phyloP scores from a whole-genome alignment of 345 rosid genomes.

The Aquilaria yunnanensis region DNA sequence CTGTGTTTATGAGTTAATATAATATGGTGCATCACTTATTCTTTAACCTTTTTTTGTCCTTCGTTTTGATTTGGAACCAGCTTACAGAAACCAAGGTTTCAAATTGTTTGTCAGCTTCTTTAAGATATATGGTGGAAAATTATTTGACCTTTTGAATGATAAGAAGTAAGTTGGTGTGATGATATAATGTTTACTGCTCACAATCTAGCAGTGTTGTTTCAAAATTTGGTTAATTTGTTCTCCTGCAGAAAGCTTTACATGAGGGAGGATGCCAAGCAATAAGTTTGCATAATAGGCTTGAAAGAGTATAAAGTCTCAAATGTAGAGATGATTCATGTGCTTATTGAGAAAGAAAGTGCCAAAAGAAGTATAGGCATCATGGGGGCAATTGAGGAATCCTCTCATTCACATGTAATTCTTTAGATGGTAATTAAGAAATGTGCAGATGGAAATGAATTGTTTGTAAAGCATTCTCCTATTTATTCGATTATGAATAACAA shows the following conservation, averaged over 20 bases:
- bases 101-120: conserved; percentile 91
- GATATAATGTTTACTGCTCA: background rate
- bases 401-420: conserved; percentile 96
- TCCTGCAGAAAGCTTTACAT: conserved; percentile 74
- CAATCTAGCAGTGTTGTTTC: background rate
- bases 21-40: too few relatives aligned
- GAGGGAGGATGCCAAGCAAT: conserved; percentile 99
- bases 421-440: conserved; percentile 90
- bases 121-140: conserved; percentile 94
- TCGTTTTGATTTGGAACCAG: too few relatives aligned
- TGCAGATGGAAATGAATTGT: conserved; percentile 54
- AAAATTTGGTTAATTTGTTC: conserved; percentile 10
- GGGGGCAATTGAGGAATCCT: conserved; percentile 99
- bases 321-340: conserved; percentile 86
- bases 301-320: conserved; percentile 92
- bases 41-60: too few relatives aligned
- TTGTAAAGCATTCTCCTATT: too few relatives aligned
- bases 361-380: conserved; percentile 94
- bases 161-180: conserved; percentile 65
- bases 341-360: conserved; percentile 88
- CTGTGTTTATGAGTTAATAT: too few relatives aligned
- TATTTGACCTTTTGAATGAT: conserved; percentile 85
- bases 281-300: conserved; percentile 96
- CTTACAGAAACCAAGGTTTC: conserved; percentile 90
- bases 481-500: too few relatives aligned